These are phyloP conservation scores for Cichorium intybus DNA, from an alignment of 140 eudicot genomes.

Conservation along the genomic window DNA sequence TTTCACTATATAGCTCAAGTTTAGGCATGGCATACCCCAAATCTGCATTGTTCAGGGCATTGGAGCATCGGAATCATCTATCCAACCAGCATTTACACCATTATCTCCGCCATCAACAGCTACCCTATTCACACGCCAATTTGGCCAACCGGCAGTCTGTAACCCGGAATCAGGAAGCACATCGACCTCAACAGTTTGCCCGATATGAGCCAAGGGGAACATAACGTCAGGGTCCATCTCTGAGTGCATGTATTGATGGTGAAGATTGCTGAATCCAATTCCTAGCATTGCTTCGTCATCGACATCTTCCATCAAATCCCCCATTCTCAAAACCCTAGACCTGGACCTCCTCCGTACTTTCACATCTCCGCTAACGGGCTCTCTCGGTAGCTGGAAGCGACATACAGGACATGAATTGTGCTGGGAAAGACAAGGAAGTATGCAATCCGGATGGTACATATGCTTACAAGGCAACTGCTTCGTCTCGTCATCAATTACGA, in stretches of 20 bases:
- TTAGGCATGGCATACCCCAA: constrained; percentile 25
- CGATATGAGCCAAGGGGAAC: constrained; percentile 36
- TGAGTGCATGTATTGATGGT: constrained; percentile 13
- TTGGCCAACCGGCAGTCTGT: constrained; percentile 53
- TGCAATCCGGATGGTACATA: constrained; percentile 56
- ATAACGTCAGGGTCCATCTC: background rate
- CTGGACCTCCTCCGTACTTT: constrained; percentile 23
- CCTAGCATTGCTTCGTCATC: constrained; percentile 51
- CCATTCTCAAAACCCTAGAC: constrained; percentile 34
- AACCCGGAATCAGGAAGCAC: constrained; percentile 35
- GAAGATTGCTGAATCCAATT: constrained; percentile 32
- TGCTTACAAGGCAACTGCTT: constrained; percentile 69
- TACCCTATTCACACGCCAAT: constrained; percentile 33
- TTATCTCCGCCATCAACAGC: constrained; percentile 19
- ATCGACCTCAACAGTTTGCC: constrained; percentile 41
- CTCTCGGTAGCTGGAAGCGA: constrained; percentile 44
- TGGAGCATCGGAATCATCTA: constrained; percentile 26
- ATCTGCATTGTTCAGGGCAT: constrained; percentile 19
- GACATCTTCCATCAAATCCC: constrained; percentile 34
- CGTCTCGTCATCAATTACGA: constrained; percentile 19
- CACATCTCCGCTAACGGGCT: constrained; percentile 6
- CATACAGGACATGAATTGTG: constrained; percentile 73
- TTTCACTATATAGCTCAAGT: constrained; percentile 10
- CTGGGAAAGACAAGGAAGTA: constrained; percentile 57
- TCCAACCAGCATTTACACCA: constrained; percentile 14